These are phyloP conservation scores for Gossypium longicalyx DNA, from an alignment of 345 rosid genomes.

Conservation along the genomic window DNA sequence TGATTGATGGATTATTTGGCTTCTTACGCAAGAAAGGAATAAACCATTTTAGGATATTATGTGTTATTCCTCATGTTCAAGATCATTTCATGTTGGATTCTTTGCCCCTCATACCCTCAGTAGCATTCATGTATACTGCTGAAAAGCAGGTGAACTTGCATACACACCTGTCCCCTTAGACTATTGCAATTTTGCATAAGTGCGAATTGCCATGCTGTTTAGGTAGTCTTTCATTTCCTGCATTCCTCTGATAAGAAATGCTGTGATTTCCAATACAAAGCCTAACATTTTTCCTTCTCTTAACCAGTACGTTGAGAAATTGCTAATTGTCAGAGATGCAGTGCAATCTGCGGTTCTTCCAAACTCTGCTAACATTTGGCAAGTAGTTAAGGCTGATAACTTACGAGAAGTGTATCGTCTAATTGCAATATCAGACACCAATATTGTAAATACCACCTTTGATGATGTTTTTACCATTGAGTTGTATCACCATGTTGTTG, in stretches of 20 bases:
- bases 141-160: background rate
- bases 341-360: conserved; percentile 24
- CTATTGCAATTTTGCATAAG: background rate
- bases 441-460: conserved; percentile 51
- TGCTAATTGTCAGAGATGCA: conserved; percentile 40
- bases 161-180: background rate
- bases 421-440: conserved; percentile 47
- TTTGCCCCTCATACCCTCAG: background rate
- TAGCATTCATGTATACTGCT: background rate
- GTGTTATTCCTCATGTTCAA: background rate
- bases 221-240: conserved; percentile 1
- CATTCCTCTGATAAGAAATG: background rate
- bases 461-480: conserved; percentile 41
- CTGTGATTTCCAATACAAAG: background rate
- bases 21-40: conserved; percentile 6
- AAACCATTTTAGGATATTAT: background rate
- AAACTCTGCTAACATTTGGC: conserved; percentile 46
- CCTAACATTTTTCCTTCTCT: conserved; percentile 19
- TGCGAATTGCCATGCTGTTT: background rate
- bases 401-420: conserved; percentile 65
- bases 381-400: conserved; percentile 60
- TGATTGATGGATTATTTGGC: conserved; percentile 3
- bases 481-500: conserved; percentile 33
- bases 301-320: conserved; percentile 67
- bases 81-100: background rate